phyloP scores from a whole-genome alignment of 1,284 basidiomycete species.

The Cryptococcus sp. region DNA sequence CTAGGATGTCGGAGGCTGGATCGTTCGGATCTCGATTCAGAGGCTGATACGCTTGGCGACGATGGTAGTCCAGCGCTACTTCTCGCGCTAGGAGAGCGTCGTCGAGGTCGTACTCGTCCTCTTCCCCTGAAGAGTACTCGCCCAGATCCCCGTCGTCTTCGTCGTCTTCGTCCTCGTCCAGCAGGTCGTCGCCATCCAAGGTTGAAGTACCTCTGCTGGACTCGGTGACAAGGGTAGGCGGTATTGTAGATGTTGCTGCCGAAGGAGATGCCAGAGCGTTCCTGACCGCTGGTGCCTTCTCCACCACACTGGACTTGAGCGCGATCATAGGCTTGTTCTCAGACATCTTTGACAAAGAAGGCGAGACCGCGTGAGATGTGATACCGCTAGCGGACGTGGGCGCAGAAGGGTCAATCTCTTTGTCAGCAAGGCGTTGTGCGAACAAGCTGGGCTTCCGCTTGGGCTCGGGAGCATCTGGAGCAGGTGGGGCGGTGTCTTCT shows the following conservation, averaged over 20 bases:
- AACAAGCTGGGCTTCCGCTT: constrained; percentile 43
- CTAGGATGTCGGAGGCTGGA: constrained; percentile 6
- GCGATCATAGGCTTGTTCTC: constrained; percentile 31
- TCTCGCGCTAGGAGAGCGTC: constrained; percentile 47
- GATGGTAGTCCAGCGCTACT: constrained; percentile 48
- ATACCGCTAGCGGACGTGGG: constrained; percentile 5
- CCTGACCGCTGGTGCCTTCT: constrained; percentile 5
- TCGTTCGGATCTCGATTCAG: constrained; percentile 29
- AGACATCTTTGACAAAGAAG: constrained; percentile 19
- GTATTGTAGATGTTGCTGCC: neutral
- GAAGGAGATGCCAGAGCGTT: neutral
- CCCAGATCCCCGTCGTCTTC: constrained; percentile 40
- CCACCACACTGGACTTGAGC: constrained; percentile 36
- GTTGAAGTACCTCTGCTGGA: neutral
- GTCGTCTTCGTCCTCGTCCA: constrained; percentile 29
- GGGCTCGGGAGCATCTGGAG: neutral
- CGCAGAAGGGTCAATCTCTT: constrained; percentile 20
- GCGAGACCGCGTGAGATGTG: constrained; percentile 5
- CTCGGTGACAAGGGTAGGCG: neutral
- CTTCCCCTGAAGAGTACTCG: constrained; percentile 39
- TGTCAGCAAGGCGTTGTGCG: constrained; percentile 25
- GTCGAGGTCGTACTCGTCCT: constrained; percentile 50
- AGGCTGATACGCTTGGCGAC: constrained; percentile 31
- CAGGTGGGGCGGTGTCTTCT: neutral
- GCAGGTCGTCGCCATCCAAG: constrained; percentile 23